Conservation (phyloP, 345 rosid species). For the Pugionium cornutum region DNA sequence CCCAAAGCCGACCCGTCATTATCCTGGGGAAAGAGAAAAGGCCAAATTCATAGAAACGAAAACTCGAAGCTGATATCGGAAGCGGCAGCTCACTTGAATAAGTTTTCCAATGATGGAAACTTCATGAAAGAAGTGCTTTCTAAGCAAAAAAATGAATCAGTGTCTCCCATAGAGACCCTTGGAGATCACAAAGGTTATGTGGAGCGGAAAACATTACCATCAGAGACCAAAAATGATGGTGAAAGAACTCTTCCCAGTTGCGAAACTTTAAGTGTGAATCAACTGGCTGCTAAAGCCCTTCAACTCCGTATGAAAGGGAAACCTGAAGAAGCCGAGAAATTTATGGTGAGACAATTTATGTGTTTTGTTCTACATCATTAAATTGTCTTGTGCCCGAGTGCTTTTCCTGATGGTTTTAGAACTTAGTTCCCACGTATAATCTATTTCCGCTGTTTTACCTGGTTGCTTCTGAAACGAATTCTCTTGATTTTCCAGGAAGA, state of each 20-base stretch:
- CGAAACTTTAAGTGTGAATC: conserved; percentile 65
- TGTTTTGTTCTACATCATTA: background rate
- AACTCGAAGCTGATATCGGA: conserved; percentile 57
- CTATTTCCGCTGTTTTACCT: background rate
- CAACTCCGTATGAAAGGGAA: conserved; percentile 92
- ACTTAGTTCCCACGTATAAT: background rate
- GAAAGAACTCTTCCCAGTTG: conserved; percentile 38
- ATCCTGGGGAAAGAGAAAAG: conserved; percentile 73
- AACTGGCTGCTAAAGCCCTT: conserved; percentile 83
- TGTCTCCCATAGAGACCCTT: conserved; percentile 35
- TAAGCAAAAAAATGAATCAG: conserved; percentile 43
- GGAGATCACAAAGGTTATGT: conserved; percentile 35
- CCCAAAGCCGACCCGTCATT: conserved; percentile 67
- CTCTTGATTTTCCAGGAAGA: conserved; percentile 54
- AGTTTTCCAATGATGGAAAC: conserved; percentile 75
- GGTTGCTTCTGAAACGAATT: background rate
- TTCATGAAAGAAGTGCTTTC: conserved; percentile 58
- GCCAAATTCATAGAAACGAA: conserved; percentile 45
- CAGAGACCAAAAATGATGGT: conserved; percentile 28
- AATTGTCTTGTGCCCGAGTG: background rate
- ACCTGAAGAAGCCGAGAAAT: conserved; percentile 77
- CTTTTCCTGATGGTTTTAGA: background rate
- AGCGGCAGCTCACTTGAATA: conserved; percentile 67
- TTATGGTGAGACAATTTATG: conserved; percentile 52
- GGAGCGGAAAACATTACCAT: conserved; percentile 27